Conservation (phyloP, 2,329 filamentous ascomycete genomes). For the Balansia obtecta region DNA sequence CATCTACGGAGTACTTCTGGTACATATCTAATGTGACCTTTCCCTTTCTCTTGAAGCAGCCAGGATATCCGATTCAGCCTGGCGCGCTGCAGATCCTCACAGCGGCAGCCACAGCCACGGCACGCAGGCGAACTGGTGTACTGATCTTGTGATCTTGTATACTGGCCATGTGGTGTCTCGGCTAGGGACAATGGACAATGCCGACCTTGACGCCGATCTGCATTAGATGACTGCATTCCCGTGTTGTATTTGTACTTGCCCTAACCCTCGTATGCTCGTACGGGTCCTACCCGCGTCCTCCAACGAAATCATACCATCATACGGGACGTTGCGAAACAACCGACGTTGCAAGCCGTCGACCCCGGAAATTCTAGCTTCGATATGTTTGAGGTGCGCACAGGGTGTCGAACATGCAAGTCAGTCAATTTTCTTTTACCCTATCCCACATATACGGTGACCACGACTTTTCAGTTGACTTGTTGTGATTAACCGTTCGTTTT, state of each 20-base stretch:
- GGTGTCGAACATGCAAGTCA: conserved; percentile 2
- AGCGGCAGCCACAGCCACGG: not conserved
- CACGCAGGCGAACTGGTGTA: not conserved
- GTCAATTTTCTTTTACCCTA: not conserved
- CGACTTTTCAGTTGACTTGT: not conserved
- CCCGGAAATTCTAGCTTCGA: not conserved
- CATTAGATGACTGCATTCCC: too few relatives aligned
- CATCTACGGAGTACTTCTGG: too few relatives aligned
- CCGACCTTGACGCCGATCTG: not conserved
- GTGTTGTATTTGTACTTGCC: too few relatives aligned
- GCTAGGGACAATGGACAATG: not conserved
- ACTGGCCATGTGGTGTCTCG: not conserved
- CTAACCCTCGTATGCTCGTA: not conserved
- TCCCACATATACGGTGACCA: not conserved
- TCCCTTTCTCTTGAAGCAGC: not conserved
- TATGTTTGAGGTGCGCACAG: conserved; percentile 2
- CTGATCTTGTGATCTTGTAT: not conserved
- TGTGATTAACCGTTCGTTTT: too few relatives aligned
- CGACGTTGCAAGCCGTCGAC: too few relatives aligned
- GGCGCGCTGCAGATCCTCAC: not conserved
- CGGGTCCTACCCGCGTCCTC: not conserved
- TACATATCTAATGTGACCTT: too few relatives aligned
- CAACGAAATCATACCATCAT: too few relatives aligned
- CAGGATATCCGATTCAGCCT: not conserved
- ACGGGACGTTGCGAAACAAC: too few relatives aligned